Conservation (phyloP, 1,284 basidiomycete genomes). For the Boletus hoseneyae region DNA sequence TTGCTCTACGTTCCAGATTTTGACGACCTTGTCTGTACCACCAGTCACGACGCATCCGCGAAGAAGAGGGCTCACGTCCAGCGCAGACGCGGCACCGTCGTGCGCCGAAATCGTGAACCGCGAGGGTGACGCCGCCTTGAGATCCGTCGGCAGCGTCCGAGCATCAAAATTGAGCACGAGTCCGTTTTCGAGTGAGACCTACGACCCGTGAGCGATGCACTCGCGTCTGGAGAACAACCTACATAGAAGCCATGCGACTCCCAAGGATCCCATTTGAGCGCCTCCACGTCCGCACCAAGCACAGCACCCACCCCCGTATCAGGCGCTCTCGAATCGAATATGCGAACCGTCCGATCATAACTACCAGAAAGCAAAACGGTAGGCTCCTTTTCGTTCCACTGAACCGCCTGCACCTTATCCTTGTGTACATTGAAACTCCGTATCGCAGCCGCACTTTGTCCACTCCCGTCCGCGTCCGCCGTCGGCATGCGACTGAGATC, state of each 20-base stretch:
- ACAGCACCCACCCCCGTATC: constrained; percentile 74
- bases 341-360: constrained; percentile 90
- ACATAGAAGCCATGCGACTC: constrained; percentile 86
- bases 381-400: constrained; percentile 90
- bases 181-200: constrained; percentile 93
- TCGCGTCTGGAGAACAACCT: constrained; percentile 29
- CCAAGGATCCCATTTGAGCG: constrained; percentile 96
- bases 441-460: constrained; percentile 48
- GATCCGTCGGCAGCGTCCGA: constrained; percentile 70
- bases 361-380: constrained; percentile 90
- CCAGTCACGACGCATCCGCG: constrained; percentile 91
- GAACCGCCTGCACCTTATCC: constrained; percentile 97
- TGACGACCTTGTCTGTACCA: constrained; percentile 91
- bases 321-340: constrained; percentile 89
- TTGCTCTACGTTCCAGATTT: constrained; percentile 91
- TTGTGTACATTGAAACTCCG: constrained; percentile 87
- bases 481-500: constrained; percentile 78
- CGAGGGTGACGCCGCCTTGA: constrained; percentile 58
- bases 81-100: constrained; percentile 87
- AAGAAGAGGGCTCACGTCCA: constrained; percentile 92
- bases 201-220: constrained; percentile 3
- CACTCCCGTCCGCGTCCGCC: constrained; percentile 42
- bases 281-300: constrained; percentile 90
- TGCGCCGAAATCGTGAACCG: constrained; percentile 94
- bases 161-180: constrained; percentile 91